Evolutionary conservation across 2,329 filamentous ascomycete species (phyloP), one percentile per base, ranked within the genome.

Genomic region (Aspergillus sp.): DNA sequence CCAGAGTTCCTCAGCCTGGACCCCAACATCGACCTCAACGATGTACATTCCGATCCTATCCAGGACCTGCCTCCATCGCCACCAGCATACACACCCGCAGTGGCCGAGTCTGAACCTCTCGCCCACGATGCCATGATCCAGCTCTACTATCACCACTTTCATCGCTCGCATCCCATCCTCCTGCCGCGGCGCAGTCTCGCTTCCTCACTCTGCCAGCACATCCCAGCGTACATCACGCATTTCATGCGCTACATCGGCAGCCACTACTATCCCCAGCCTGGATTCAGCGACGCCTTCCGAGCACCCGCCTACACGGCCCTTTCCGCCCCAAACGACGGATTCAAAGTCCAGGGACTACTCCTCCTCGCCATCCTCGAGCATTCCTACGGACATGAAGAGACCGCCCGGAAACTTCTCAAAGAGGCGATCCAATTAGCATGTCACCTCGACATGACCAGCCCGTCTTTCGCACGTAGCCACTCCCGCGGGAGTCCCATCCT

Each of bases 391-490:
- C 65, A 69, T 3, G 67, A 71, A 23, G 63, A 67, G 12, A 63
- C 58, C 47, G 71, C 72, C 2, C 59, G 63, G 4, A 54, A 52
- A 4, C 65, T 70, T 2, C 83, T 96, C 17, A 79, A 80, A 7
- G 82, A 88, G 30, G 88, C 87, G 4, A 87, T 91, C 69, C 80
- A 84, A 1, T 76, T 92, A 25, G 90, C 91, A 0, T 74, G 94
- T 5, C 85, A 90, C 57, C 82, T 95, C 28, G 87, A 89, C 0
- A 84, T 96, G 76, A 87, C 95, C 70, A 84, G 84, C 3, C 80
- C 84, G 47, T 80, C 83, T 0, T 96, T 88, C 71, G 68, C 65
- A 0, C 10, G 39, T 3, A n/a, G 61, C 7, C 61, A 73, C 43
- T 66, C 69, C 0, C 55, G 59, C 5, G 87, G 90, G 0, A 84